Conservation (phyloP, 768 basidiomycete genomes). For the Lentinula lateritia region DNA sequence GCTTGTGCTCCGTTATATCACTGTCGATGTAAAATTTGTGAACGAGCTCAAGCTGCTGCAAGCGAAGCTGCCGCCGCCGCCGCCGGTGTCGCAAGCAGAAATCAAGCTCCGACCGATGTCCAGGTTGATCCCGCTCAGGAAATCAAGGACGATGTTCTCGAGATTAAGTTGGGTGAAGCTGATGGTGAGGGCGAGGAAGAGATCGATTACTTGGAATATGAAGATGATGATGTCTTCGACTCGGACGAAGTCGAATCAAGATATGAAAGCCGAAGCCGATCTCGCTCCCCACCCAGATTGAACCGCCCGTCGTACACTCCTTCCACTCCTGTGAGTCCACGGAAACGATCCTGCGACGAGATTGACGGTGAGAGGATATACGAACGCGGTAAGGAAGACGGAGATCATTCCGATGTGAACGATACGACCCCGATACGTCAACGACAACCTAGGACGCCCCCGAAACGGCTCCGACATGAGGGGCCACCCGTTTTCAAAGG, state of each 20-base stretch:
- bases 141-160: background rate
- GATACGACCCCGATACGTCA: background rate
- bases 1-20: slow-evolving; percentile 68
- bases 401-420: background rate
- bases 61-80: slow-evolving; percentile 32
- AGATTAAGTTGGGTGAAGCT: background rate
- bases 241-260: slow-evolving; percentile 1
- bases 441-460: slow-evolving; percentile 1
- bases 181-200: slow-evolving; percentile 2
- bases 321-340: background rate
- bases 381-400: background rate
- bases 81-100: background rate
- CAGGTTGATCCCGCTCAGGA: background rate
- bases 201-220: slow-evolving; percentile 1
- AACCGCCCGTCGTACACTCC: background rate
- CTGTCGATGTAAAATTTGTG: slow-evolving; percentile 70
- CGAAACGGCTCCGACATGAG: slow-evolving; percentile 3
- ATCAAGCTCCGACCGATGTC: background rate
- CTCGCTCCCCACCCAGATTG: background rate
- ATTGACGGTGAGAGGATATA: background rate
- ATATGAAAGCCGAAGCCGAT: background rate
- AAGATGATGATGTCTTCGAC: slow-evolving; percentile 3
- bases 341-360: slow-evolving; percentile 7
- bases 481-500: background rate
- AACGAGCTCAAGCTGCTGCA: slow-evolving; percentile 53